A percentile compares a stretch with the other conserved stretches of the same genome.
These are phyloP conservation scores for Penicillium simplicissimum DNA, from an alignment of 495 filamentous ascomycete genomes.

Conservation along the genomic window DNA sequence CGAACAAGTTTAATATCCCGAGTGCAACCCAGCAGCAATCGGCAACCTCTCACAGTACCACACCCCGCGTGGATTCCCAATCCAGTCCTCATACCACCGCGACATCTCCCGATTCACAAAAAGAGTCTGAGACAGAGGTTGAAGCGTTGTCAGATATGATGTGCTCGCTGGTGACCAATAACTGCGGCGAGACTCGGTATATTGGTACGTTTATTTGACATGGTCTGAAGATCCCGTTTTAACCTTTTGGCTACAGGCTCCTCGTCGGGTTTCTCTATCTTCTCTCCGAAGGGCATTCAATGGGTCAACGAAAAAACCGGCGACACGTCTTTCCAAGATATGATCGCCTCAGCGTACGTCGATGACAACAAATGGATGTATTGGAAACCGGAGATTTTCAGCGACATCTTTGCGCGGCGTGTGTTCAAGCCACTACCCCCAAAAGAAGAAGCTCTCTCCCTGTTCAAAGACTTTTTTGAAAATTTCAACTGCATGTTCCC, in stretches of 20 bases:
- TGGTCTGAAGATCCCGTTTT: constrained; percentile 17
- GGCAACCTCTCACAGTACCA: constrained; percentile 43
- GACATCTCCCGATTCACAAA: constrained; percentile 59
- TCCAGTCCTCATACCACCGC: constrained; percentile 60
- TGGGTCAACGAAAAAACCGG: constrained; percentile 99
- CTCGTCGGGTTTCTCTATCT: constrained; percentile 97
- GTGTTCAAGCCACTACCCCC: constrained; percentile 80
- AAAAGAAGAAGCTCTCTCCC: constrained; percentile 75
- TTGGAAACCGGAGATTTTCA: constrained; percentile 95
- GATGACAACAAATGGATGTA: constrained; percentile 93
- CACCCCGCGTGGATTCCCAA: constrained; percentile 50
- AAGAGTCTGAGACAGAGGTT: constrained; percentile 69
- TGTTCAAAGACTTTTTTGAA: constrained; percentile 91
- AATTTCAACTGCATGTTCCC: constrained; percentile 99
- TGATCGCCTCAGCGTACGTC: constrained; percentile 81
- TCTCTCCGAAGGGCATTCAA: constrained; percentile 95
- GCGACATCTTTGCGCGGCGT: constrained; percentile 86
- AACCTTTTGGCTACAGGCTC: constrained; percentile 60
- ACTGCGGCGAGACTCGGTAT: constrained; percentile 92
- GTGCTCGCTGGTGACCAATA: constrained; percentile 98
- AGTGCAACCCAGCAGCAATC: constrained; percentile 29
- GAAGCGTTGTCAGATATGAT: constrained; percentile 96
- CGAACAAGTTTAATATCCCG: constrained; percentile 31
- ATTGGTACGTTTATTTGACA: constrained; percentile 64
- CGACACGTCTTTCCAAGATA: constrained; percentile 89